These are phyloP conservation scores for Fusarium annulatum DNA, from an alignment of 2,329 filamentous ascomycete genomes.

Conservation along the genomic window DNA sequence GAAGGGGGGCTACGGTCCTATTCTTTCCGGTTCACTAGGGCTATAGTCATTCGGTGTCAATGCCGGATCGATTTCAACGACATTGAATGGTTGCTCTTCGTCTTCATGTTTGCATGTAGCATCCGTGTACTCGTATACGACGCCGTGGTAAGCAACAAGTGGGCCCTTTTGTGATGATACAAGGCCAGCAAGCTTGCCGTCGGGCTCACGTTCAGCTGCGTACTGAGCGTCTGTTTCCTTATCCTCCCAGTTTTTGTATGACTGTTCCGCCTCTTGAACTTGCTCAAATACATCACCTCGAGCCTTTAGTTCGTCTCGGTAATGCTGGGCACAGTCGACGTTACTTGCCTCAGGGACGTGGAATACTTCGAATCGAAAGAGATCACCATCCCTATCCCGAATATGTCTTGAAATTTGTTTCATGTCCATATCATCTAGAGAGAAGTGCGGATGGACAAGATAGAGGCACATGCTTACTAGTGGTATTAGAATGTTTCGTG, in stretches of 20 bases:
- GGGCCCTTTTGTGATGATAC: background rate
- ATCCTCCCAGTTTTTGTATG: background rate
- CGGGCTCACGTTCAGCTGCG: background rate
- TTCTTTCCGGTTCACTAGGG: background rate
- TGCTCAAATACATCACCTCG: background rate
- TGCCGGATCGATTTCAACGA: background rate
- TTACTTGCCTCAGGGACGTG: background rate
- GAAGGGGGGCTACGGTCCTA: background rate
- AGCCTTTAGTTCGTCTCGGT: background rate
- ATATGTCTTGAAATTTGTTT: accelerated
- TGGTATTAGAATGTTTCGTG: background rate
- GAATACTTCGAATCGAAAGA: background rate
- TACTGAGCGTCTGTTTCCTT: background rate
- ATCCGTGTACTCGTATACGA: background rate
- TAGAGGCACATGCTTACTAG: background rate
- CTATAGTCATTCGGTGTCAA: background rate
- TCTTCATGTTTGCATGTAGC: background rate
- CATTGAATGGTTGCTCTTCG: background rate
- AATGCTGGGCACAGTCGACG: background rate
- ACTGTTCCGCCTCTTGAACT: background rate
- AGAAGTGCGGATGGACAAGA: background rate
- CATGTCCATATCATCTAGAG: background rate
- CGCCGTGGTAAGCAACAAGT: background rate
- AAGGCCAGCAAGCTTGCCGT: background rate
- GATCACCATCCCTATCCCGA: background rate